Conservation (phyloP, 495 filamentous ascomycete genomes). For the Talaromyces trachyspermus region DNA sequence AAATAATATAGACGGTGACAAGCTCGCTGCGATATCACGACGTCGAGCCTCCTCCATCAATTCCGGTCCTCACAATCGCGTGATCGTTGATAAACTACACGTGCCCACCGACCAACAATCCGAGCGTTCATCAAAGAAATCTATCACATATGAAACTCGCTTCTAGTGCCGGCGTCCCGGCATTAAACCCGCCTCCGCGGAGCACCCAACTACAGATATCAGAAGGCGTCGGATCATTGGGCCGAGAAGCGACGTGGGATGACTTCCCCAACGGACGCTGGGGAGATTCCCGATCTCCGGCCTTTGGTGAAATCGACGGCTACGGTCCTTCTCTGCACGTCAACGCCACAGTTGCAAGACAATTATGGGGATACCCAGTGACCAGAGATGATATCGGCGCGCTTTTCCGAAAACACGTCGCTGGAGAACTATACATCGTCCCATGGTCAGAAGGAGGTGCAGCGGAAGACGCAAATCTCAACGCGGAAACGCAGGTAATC, state of each 20-base stretch:
- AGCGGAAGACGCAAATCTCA: constrained; percentile 40
- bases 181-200: constrained; percentile 39
- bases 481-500: constrained; percentile 77
- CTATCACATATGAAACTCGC: constrained; percentile 50
- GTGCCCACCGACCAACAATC: constrained; percentile 12
- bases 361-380: constrained; percentile 76
- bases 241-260: constrained; percentile 96
- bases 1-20: constrained; percentile 27
- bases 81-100: constrained; percentile 60
- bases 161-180: constrained; percentile 33
- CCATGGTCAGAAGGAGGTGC: constrained; percentile 92
- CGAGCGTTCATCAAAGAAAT: constrained; percentile 27
- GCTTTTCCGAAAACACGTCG: constrained; percentile 73
- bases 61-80: constrained; percentile 65
- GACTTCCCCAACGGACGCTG: constrained; percentile 97
- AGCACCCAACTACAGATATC: constrained; percentile 86
- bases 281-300: constrained; percentile 83
- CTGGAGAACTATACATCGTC: constrained; percentile 63
- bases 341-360: constrained; percentile 63
- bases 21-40: constrained; percentile 22
- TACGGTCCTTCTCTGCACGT: constrained; percentile 90
- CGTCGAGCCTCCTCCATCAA: constrained; percentile 46
- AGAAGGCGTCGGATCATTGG: constrained; percentile 82
- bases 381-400: constrained; percentile 59
- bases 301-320: constrained; percentile 92